phyloP scores from a whole-genome alignment of 2,329 filamentous ascomycete species.

The Exophiala calicioides region DNA sequence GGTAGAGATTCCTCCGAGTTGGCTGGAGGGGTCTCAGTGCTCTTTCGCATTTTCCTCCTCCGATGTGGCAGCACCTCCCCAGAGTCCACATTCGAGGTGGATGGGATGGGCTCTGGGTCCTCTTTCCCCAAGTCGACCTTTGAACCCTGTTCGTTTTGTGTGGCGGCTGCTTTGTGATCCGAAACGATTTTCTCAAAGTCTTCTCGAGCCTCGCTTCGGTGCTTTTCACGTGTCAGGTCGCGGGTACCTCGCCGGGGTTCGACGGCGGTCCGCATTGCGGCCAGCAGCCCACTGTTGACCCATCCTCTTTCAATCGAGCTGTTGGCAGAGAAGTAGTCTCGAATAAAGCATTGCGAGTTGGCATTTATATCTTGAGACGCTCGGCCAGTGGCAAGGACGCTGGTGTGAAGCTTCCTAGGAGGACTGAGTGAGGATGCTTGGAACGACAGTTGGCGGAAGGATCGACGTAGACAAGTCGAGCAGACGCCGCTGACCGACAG shows the following conservation, averaged over 20 bases:
- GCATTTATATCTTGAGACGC: slow-evolving; percentile 9
- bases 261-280: slow-evolving; percentile 24
- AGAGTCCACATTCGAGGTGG: slow-evolving; percentile 1
- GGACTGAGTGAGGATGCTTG: slow-evolving; percentile 25
- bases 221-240: background rate
- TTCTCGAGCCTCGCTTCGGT: slow-evolving; percentile 6
- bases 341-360: slow-evolving; percentile 27
- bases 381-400: slow-evolving; percentile 8
- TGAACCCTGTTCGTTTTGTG: background rate
- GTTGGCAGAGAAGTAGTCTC: slow-evolving; percentile 33
- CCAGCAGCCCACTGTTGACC: slow-evolving; percentile 30
- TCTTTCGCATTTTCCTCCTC: slow-evolving; percentile 27
- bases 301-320: slow-evolving; percentile 31
- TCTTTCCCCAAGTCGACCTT: background rate
- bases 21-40: slow-evolving; percentile 2
- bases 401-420: slow-evolving; percentile 27
- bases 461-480: slow-evolving; percentile 19
- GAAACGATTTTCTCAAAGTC: slow-evolving; percentile 11
- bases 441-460: slow-evolving; percentile 12
- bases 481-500: slow-evolving; percentile 20
- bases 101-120: background rate
- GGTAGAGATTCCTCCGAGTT: slow-evolving; percentile 45
- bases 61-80: slow-evolving; percentile 28
- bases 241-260: slow-evolving; percentile 8
- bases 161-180: slow-evolving; percentile 8